Evolutionary conservation across 805 yeast species (phyloP), one percentile per base, ranked within the genome.

Genomic region (Schwanniomyces vanrijiae): DNA sequence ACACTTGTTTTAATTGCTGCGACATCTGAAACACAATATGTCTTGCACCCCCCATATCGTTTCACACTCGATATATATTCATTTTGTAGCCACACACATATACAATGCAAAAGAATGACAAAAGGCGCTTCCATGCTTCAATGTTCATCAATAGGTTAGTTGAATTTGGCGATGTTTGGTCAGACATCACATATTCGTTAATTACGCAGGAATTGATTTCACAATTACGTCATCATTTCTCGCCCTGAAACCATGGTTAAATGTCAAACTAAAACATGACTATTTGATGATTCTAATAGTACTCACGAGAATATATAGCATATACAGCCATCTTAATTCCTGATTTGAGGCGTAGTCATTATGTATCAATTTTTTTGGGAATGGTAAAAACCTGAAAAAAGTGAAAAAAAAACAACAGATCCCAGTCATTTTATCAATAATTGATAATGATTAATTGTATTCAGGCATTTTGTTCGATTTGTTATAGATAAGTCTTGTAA

Each of bases 401-500:
- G n/a, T n/a, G n/a, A n/a, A n/a, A n/a, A n/a, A n/a, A n/a, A n/a
- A n/a, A n/a, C n/a, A n/a, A n/a, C n/a, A n/a, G n/a, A n/a, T n/a
- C n/a, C n/a, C n/a, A n/a, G n/a, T n/a, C n/a, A n/a, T n/a, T n/a
- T n/a, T n/a, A n/a, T 25, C 11, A 25, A 13, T 25, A 10, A 25
- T 10, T 6, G 4, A 31, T 14, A 14, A 31, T 13, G 13, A 5
- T 53, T 48, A 73, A 47, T 62, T 71, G 47, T 74, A 75, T 48
- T 71, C 81, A 6, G 92, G 91, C 38, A 82, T 81, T 40, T 84
- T 71, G 58, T 78, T 80, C 29, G 65, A 59, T 63, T 83, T 84
- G 59, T 87, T 86, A 53, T 89, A 75, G 20, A 82, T 77, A 53
- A 92, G 68, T 49, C 97, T 73, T 6, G 85, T 75, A 38, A 81